Evolutionary conservation across 2,329 filamentous ascomycete genomes (phyloP), one percentile per base, ranked within the genome.

Genomic region (Ophiosphaerella herpotricha): DNA sequence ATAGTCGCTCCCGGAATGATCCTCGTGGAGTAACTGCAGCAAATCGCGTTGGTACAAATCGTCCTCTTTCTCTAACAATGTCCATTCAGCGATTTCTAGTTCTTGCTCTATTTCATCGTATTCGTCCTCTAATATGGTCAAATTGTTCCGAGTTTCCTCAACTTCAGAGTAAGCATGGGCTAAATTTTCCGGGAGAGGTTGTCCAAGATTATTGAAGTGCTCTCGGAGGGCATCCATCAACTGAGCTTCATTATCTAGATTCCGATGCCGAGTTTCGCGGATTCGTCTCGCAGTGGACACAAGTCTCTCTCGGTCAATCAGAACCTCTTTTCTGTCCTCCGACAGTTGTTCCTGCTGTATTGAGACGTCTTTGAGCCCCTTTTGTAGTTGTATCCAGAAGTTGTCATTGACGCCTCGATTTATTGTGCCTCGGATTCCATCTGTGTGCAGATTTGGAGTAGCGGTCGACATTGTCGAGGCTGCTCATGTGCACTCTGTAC

Each of bases 1-100:
- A 29, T 29, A 7, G 7, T 29, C 7, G 7, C 11, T 11, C 26
- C 9, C 14, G 11, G 35, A 34, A 12, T 12, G 3, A 16, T 39
- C 26, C 21, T 26, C 29, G 2, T 26, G 35, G 8, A 46, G 35
- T 21, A 46, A n/a, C 14, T 46, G 36, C 12, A 33, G n/a, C 11
- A 58, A 18, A 11, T 60, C 52, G 23, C 43, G 53, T 26, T 61
- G 57, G 31, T 63, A 65, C 8, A 63, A 51, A 13, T 54, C 46
- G 11, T 40, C 49, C 33, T 65, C 62, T 26, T 54, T 46, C 5
- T 60, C 54, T 37, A 50, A 48, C 35, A 58, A 61, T 13, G 8
- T 35, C 60, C 58, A 61, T 41, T 65, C 62, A 8, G 34, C 13
- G 2, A 46, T 58, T 3, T 46, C 50, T 12, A 62, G 39, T 6